Base-by-base conservation (phyloP, 805 yeast genomes). In the Metschnikowia corniflorae region DNA sequence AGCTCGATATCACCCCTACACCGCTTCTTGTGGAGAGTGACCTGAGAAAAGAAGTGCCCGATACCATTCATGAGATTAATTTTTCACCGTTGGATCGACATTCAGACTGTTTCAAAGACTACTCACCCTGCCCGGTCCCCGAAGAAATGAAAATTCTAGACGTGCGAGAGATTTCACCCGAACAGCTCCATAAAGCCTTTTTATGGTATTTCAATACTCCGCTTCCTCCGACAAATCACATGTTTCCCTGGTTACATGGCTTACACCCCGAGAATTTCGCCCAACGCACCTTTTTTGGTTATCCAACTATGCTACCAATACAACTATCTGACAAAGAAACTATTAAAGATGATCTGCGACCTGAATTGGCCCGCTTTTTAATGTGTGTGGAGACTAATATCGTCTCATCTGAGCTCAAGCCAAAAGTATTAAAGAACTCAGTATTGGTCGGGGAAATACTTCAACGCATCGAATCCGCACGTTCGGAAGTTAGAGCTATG, bases 181-280 rank as follows among this genome's bases (percentile, higher is more conserved):
- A 27, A 3, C 37, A 42, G 15, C 35, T 38, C 7, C 28, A 37
- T 18, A 9, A 50, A 0, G 54, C 65, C 0, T 65, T 67, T 39
- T 35, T 42, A 14, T 63, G 68, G 64, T 68, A 68, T 46, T 68
- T 68, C 45, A 57, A 60, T 46, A 49, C 50, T 14, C 59, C 62
- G 1, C 53, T 68, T 4, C 95, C 96, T 0, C 75, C 74, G 3
- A 81, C 89, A 14, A 73, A 69, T 16, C 53, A 53, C 8, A 76
- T 89, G 71, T 89, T 88, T 50, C 97, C 97, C 0, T 88, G 96
- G 96, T 66, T 86, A 17, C 96, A 89, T 56, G 93, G 95, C 1
- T 65, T 84, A 29, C 78, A 81, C 43, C 68, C 67, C 10, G 66
- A 70, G 23, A 77, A 78, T 50, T 63, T 70, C 27, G 75, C 80